Evolutionary conservation across 306 rosid species (phyloP).

Genomic region (Prunus fruticosa): DNA sequence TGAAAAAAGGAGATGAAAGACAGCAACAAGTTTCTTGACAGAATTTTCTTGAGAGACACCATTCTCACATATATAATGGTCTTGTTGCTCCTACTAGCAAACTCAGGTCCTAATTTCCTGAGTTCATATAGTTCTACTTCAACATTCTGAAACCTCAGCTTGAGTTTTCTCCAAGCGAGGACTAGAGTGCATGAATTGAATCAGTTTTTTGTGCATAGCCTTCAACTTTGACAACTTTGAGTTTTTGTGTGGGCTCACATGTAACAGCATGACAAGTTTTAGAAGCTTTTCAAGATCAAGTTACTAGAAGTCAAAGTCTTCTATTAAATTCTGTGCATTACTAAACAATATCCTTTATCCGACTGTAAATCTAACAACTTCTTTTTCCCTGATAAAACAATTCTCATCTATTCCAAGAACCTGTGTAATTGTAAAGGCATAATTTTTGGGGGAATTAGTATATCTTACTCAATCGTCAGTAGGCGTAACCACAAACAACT

Average conservation of each 20-base stretch:
- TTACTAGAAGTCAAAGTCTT: background rate
- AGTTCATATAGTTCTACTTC: background rate
- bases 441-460: slow-evolving; percentile 16
- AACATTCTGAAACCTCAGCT: background rate
- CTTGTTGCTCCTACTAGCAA: background rate
- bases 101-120: background rate
- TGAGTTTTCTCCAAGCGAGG: background rate
- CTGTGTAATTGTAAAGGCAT: background rate
- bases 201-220: background rate
- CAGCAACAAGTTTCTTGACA: background rate
- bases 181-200: background rate
- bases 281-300: background rate
- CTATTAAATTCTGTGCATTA: background rate
- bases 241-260: background rate
- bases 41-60: background rate
- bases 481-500: slow-evolving; percentile 90
- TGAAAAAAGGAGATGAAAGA: background rate
- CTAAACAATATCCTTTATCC: background rate
- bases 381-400: background rate
- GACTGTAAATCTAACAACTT: background rate
- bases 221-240: background rate
- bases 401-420: background rate
- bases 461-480: slow-evolving; percentile 92
- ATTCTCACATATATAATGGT: background rate
- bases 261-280: background rate